Conservation (phyloP, 75 land plant species). For the Pseudotsuga menziesii region DNA sequence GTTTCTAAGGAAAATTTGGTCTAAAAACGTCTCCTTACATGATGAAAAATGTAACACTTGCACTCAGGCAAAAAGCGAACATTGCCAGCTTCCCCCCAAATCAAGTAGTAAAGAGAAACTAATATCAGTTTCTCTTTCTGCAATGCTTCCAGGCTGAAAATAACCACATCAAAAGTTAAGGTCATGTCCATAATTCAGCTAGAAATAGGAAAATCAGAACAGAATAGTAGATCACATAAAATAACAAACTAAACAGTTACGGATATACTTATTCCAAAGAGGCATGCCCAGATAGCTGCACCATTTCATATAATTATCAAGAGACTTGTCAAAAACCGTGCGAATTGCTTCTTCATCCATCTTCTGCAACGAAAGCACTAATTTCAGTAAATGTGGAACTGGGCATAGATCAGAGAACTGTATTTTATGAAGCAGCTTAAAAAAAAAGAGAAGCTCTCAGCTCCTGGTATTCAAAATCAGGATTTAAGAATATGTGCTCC, state of each 20-base stretch:
- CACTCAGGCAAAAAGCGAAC: slow-evolving; percentile 96
- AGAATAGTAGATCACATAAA: background rate
- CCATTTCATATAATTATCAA: slow-evolving; percentile 89
- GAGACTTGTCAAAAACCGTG: slow-evolving; percentile 49
- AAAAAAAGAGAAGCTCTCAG: too few species aligned
- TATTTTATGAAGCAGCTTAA: too few species aligned
- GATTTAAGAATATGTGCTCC: too few species aligned
- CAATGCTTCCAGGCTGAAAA: slow-evolving; percentile 7
- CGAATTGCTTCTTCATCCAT: slow-evolving; percentile 79
- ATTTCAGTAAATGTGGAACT: too few species aligned
- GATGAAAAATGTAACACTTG: slow-evolving; percentile 95
- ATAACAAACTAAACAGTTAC: background rate
- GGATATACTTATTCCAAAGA: slow-evolving; percentile 57
- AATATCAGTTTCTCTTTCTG: slow-evolving; percentile 54
- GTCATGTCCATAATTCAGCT: background rate
- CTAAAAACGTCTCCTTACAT: slow-evolving; percentile 33
- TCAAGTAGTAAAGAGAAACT: slow-evolving; percentile 67
- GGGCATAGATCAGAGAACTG: too few species aligned
- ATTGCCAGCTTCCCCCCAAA: slow-evolving; percentile 99
- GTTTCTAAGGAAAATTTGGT: background rate
- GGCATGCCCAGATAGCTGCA: slow-evolving; percentile 69
- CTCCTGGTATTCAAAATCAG: too few species aligned
- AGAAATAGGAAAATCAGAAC: background rate
- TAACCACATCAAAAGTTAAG: background rate
- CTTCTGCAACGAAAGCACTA: slow-evolving; percentile 30